Percentiles rank a stretch among this genome's conserved stretches.
These are phyloP conservation scores for Gentiana dahurica DNA, from an alignment of 257 asterid genomes.

Conservation along the genomic window DNA sequence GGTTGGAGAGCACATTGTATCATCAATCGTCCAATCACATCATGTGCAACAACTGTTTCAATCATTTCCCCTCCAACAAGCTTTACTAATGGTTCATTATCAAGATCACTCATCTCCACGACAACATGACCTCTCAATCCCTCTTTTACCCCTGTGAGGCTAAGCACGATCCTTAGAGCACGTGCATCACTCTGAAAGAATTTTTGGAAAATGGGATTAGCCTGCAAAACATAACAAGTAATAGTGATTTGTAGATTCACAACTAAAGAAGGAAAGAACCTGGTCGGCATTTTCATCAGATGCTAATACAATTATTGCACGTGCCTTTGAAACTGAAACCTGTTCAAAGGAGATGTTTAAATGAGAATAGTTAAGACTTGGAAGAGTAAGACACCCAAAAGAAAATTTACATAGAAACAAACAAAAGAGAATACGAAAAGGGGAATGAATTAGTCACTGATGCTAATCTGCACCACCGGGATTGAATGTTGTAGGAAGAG, in stretches of 20 bases:
- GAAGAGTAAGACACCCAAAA: not conserved
- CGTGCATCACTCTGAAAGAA: slow-evolving; percentile 88
- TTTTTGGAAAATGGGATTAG: not conserved
- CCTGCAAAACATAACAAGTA: no score
- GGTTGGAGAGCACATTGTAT: slow-evolving; percentile 99
- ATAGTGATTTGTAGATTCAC: slow-evolving; percentile 4
- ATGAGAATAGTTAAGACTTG: slow-evolving; percentile 3
- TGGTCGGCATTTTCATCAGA: slow-evolving; percentile 99
- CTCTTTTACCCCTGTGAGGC: slow-evolving; percentile 86
- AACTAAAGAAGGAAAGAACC: slow-evolving; percentile 26
- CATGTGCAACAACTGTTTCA: slow-evolving; percentile 98
- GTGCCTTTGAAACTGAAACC: slow-evolving; percentile 98
- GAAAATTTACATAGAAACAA: not conserved
- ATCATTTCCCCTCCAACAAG: slow-evolving; percentile 94
- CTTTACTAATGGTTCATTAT: slow-evolving; percentile 97
- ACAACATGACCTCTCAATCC: slow-evolving; percentile 94
- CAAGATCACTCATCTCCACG: slow-evolving; percentile 97
- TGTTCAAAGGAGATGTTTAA: slow-evolving; percentile 21
- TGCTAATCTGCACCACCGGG: not conserved
- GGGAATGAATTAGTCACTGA: not conserved
- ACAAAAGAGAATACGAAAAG: not conserved
- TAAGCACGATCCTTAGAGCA: slow-evolving; percentile 94
- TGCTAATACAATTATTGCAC: slow-evolving; percentile 89
- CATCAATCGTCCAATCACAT: slow-evolving; percentile 96
- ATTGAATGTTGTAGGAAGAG: not conserved